Conservation (phyloP, 2,329 filamentous ascomycete genomes). For the Aspergillus quadricinctus region DNA sequence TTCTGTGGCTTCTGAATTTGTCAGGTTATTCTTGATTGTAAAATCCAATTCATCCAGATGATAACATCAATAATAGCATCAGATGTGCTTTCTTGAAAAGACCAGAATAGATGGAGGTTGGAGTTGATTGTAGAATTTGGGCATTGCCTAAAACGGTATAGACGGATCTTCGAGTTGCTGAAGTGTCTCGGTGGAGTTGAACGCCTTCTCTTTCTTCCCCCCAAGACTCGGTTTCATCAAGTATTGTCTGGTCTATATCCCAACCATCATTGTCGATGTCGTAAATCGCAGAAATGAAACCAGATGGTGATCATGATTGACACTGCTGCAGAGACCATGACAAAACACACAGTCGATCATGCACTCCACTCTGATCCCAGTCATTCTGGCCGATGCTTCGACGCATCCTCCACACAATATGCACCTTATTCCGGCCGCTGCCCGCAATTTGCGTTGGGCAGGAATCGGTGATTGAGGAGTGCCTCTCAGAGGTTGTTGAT, state of each 20-base stretch:
- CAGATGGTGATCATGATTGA: background rate
- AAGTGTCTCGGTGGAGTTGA: background rate
- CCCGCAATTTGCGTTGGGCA: conserved; percentile 23
- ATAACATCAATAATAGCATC: background rate
- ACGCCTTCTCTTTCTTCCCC: background rate
- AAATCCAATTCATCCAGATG: too few species aligned
- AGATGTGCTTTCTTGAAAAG: background rate
- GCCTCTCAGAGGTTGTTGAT: background rate
- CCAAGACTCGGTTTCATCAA: background rate
- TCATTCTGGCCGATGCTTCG: conserved; percentile 14
- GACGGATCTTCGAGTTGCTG: background rate
- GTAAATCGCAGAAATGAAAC: background rate
- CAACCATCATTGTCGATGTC: background rate
- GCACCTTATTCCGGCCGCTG: conserved; percentile 20
- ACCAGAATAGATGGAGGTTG: background rate
- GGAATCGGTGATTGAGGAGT: conserved; percentile 19
- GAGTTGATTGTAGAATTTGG: too few species aligned
- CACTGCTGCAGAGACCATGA: background rate
- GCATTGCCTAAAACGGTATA: background rate
- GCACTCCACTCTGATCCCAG: conserved; percentile 7
- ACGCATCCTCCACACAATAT: conserved; percentile 17
- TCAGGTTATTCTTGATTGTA: too few species aligned
- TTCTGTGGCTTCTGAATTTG: too few species aligned
- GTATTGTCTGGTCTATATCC: background rate
- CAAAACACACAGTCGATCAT: background rate